phyloP scores from a whole-genome alignment of 176 grass and related monocot genomes.

The Saccharum officinarum region DNA sequence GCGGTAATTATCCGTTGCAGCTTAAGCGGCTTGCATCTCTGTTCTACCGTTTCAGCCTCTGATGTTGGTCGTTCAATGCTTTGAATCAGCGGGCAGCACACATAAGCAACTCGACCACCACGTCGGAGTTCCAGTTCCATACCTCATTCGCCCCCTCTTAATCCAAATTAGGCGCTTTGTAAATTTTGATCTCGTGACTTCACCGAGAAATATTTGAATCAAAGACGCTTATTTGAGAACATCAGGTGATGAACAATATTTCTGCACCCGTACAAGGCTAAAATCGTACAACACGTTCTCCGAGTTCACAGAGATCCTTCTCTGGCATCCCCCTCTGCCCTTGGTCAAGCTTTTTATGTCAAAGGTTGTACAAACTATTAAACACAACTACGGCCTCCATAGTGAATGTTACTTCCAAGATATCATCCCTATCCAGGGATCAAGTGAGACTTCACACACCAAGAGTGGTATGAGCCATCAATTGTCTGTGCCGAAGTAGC shows the following conservation, averaged over 20 bases:
- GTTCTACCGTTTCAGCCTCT: no score
- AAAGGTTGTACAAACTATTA: background rate
- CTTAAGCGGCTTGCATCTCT: no score
- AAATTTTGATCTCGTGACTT: background rate
- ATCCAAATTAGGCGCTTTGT: background rate
- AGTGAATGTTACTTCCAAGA: background rate
- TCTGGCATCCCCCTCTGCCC: background rate
- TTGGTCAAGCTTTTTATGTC: background rate
- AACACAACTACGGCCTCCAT: conserved; percentile 12
- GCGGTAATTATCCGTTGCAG: no score
- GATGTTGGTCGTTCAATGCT: no score
- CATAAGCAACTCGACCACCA: no score
- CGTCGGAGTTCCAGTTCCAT: no score
- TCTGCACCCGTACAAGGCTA: background rate
- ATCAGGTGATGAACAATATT: background rate
- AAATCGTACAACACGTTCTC: background rate
- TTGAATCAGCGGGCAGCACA: no score
- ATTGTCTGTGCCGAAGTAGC: conserved; percentile 92
- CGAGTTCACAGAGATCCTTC: background rate
- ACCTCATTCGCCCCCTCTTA: no score
- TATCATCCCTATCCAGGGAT: conserved; percentile 8
- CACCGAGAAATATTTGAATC: background rate
- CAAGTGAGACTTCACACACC: background rate
- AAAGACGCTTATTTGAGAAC: background rate
- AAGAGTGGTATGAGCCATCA: conserved; percentile 28